Base-by-base conservation (phyloP, 2,329 filamentous ascomycete genomes). In the Bipolaris cookei region DNA sequence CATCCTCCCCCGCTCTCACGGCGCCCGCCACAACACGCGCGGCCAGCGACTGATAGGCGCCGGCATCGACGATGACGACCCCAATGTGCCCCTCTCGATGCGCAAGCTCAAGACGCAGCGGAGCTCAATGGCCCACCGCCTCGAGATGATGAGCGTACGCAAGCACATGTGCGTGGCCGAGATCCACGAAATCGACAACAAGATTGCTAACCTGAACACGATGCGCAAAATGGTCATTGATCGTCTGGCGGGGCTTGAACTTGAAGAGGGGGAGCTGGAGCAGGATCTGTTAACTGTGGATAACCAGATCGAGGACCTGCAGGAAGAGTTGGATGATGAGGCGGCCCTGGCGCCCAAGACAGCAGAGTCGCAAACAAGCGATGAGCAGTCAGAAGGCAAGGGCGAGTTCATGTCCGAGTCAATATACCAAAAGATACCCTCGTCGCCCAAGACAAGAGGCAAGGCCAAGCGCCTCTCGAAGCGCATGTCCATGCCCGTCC, bases 141-240 rank as follows among this genome's bases (percentile, higher is more conserved):
- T 99, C 66, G 92, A 98, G 72, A 91, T 97, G 86, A 87, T 98
- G 80, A 86, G 89, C 3, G 87, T 98, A 61, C 86, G 95, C 58
- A 99, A 99, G 78, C 97, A 95, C 72, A 97, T 99, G 94, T 94
- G 93, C 66, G 95, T 92, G 70, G 90, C 91, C 62, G 95, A 99
- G 77, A 98, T 99, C 57, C 87, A 88, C 58, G 95, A 99, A 72
- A 97, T 99, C 59, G 95, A 99, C 78, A 93, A 90, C 79, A 99
- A 98, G 78, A 94, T 99, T 62, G 87, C 91, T 59, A 98, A 98
- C 76, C 81, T 99, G 52, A 89, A 92, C 67, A 91, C 87, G 61
- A 97, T 98, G 92, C 89, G 95, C 64, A 90, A 89, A 72, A 96
- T 97, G 59, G 90, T 98, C 43, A 78, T 99, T 55, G 92, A 97